Base-by-base conservation (phyloP, 257 asterid species). In the Scutellaria barbata region DNA sequence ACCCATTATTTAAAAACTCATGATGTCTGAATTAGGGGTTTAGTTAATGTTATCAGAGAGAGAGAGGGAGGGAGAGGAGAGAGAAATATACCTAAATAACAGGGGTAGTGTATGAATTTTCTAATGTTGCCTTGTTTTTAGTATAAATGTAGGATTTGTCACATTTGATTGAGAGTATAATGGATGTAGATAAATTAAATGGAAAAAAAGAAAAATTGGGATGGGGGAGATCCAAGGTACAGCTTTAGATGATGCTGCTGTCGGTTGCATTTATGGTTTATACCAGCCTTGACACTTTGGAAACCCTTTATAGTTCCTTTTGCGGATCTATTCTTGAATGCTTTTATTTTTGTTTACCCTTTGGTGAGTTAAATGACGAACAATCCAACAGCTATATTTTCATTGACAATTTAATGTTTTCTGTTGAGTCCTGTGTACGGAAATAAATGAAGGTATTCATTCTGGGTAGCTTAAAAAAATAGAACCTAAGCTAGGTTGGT, bases 281-380 rank as follows among this genome's bases (percentile, higher is more conserved):
- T 80, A 71, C 85, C 84, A 72, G 79, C 55, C 81, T 80, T 80
- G 68, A 50, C 42, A 45, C 57, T 47, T 66, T 41, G 60, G 61
- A 64, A 77, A 77, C 14, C 35, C 25, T 56, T 33, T 42, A 18
- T 37, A 41, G 20, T 53, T 43, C 40, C 59, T 65, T 80, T 69
- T 58, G 68, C 48, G 22, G 40, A 43, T 66, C 61, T 53, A 45
- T 51, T 59, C 72, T 58, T 51, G 41, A 63, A 45, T 47, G 69
- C 60, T 48, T 41, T 43, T 13, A 18, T 35, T 33, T 30, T n/a
- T 14, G 25, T 22, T 50, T 68, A 25, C 30, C 55, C 39, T 55
- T 22, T 12, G 41, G 20, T 11, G 54, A 67, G 3, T 37, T 41
- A 10, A 64, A 43, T 52, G 1, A 70, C 40, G 22, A 42, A 53